These are phyloP conservation scores for Rhododendron mucronatum DNA, from an alignment of 148 eudicot species.

Conservation along the genomic window DNA sequence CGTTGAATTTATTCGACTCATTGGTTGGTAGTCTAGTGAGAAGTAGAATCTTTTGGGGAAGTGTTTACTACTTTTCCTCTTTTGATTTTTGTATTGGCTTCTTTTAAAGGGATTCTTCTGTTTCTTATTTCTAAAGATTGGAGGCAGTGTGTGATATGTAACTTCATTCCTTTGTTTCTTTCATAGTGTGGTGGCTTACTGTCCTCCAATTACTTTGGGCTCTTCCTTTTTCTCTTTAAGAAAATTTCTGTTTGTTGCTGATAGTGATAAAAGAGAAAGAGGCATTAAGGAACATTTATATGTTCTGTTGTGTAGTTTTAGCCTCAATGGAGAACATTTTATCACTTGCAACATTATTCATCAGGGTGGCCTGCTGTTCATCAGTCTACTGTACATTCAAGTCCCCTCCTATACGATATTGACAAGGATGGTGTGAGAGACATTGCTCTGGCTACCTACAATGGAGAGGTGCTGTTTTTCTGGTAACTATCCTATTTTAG, in stretches of 20 bases:
- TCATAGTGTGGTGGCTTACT: background rate
- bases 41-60: background rate
- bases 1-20: background rate
- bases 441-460: conserved; percentile 89
- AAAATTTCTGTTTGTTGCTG: background rate
- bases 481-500: conserved; percentile 34
- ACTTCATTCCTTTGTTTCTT: background rate
- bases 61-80: background rate
- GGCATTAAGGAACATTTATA: background rate
- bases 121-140: background rate
- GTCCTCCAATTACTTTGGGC: background rate
- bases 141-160: background rate
- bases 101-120: background rate
- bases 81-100: background rate
- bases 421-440: conserved; percentile 98
- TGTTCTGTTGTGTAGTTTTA: background rate
- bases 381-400: conserved; percentile 93
- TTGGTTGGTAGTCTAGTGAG: background rate
- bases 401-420: conserved; percentile 93
- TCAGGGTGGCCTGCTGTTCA: conserved; percentile 99
- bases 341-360: conserved; percentile 13
- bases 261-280: background rate
- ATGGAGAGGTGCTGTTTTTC: conserved; percentile 95
- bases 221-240: background rate
- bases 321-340: background rate